phyloP scores from a whole-genome alignment of 345 rosid genomes.

The Excoecaria cochinchinensis region DNA sequence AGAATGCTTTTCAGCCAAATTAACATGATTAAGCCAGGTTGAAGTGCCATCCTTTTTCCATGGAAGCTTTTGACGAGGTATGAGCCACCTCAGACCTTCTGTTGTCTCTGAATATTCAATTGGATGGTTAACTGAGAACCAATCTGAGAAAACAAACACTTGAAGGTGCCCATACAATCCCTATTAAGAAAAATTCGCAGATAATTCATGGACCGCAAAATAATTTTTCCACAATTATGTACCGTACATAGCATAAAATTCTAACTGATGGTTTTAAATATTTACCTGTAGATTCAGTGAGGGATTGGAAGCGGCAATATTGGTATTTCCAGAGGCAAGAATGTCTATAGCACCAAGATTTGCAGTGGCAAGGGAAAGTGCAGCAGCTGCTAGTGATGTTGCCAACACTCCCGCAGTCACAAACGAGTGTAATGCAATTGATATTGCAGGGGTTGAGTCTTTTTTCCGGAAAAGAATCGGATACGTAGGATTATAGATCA shows the following conservation, averaged over 20 bases:
- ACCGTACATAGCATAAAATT: not conserved
- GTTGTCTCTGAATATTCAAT: slow-evolving; percentile 57
- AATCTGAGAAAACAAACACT: slow-evolving; percentile 54
- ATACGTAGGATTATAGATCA: slow-evolving; percentile 10
- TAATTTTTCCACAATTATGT: not conserved
- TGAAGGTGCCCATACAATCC: slow-evolving; percentile 60
- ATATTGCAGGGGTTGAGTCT: slow-evolving; percentile 46
- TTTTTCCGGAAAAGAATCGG: slow-evolving; percentile 13
- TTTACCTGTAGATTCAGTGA: slow-evolving; percentile 47
- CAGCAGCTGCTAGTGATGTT: slow-evolving; percentile 47
- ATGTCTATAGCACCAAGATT: slow-evolving; percentile 41
- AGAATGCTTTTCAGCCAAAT: slow-evolving; percentile 19
- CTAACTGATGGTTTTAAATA: not conserved
- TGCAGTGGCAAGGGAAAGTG: slow-evolving; percentile 42
- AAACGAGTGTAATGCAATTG: slow-evolving; percentile 48
- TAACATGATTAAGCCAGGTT: slow-evolving; percentile 35
- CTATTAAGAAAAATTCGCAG: slow-evolving; percentile 19
- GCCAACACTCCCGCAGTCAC: slow-evolving; percentile 48
- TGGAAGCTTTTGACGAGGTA: slow-evolving; percentile 55
- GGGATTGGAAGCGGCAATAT: slow-evolving; percentile 31
- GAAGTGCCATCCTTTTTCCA: slow-evolving; percentile 43
- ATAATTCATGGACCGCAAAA: not conserved
- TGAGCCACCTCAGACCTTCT: slow-evolving; percentile 56
- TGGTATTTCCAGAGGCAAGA: slow-evolving; percentile 14
- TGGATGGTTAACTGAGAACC: slow-evolving; percentile 44